Evolutionary conservation across 352 stramenopile species (phyloP).

Genomic region (Phytophthora citricola): DNA sequence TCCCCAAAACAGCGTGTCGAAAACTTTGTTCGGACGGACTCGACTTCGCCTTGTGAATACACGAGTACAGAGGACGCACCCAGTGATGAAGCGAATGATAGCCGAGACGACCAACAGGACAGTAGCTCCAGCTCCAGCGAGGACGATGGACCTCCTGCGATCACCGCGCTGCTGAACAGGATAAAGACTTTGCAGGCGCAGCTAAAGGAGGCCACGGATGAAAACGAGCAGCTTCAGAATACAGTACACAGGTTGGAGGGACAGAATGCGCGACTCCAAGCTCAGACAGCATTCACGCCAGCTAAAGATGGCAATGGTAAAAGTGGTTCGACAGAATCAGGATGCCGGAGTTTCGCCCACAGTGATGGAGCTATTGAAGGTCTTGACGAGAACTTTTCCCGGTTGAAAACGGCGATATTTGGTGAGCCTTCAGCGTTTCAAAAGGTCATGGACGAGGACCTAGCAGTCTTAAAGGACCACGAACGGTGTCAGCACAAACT

Average conservation of each 20-base stretch:
- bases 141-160: conserved; percentile 1
- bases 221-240: conserved; percentile 34
- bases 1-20: background rate
- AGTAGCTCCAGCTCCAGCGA: background rate
- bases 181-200: conserved; percentile 28
- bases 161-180: conserved; percentile 17
- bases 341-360: background rate
- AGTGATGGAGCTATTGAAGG: conserved; percentile 7
- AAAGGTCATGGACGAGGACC: conserved; percentile 34
- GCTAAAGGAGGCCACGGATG: conserved; percentile 24
- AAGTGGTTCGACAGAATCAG: background rate
- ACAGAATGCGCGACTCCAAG: conserved; percentile 23
- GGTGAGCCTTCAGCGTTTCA: conserved; percentile 33
- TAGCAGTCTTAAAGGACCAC: conserved; percentile 43
- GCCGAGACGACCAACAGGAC: conserved; percentile 2
- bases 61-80: background rate
- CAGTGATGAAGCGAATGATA: conserved; percentile 14
- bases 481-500: conserved; percentile 68
- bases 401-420: conserved; percentile 27
- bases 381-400: conserved; percentile 16
- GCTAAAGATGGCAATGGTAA: background rate
- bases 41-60: background rate
- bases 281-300: conserved; percentile 7
- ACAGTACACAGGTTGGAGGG: conserved; percentile 27
- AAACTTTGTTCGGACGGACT: conserved; percentile 1